Percentiles rank a stretch among this genome's conserved stretches.
phyloP scores from a whole-genome alignment of 2,329 filamentous ascomycete species.

The Trichophyton mentagrophytes region DNA sequence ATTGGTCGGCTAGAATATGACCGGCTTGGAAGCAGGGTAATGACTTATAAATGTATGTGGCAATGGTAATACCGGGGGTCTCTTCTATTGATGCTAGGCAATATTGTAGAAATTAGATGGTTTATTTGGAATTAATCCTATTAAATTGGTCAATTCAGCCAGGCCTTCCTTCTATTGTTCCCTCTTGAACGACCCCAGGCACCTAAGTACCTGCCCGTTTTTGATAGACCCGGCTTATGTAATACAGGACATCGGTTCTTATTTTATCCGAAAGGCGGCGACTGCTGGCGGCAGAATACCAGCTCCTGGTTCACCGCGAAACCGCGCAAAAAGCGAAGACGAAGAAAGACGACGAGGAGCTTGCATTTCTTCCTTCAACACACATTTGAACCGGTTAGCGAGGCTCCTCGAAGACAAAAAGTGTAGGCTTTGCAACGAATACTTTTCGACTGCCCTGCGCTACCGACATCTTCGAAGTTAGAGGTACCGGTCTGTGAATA shows the following conservation, averaged over 20 bases:
- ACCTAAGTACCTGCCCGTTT: too few relatives aligned
- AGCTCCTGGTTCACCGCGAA: neutral
- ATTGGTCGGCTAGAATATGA: conserved; percentile 81
- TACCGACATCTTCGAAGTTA: neutral
- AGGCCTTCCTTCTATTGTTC: neutral
- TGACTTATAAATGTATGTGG: conserved; percentile 71
- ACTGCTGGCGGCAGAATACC: neutral
- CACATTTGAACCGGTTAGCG: neutral
- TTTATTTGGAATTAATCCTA: neutral
- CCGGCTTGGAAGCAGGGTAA: conserved; percentile 62
- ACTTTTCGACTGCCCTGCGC: neutral
- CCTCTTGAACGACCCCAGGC: neutral
- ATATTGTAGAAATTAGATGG: neutral
- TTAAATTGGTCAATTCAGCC: neutral
- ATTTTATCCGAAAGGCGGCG: neutral
- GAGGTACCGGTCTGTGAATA: neutral
- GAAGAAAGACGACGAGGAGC: neutral
- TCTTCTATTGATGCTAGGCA: neutral
- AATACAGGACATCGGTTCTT: neutral
- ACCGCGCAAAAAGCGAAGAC: neutral
- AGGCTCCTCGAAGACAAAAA: neutral
- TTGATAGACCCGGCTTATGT: neutral
- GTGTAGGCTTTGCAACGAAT: neutral
- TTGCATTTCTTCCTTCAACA: neutral
- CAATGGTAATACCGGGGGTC: conserved; percentile 34